These are phyloP conservation scores for Garcia nutans DNA, from an alignment of 345 rosid species.

Conservation along the genomic window DNA sequence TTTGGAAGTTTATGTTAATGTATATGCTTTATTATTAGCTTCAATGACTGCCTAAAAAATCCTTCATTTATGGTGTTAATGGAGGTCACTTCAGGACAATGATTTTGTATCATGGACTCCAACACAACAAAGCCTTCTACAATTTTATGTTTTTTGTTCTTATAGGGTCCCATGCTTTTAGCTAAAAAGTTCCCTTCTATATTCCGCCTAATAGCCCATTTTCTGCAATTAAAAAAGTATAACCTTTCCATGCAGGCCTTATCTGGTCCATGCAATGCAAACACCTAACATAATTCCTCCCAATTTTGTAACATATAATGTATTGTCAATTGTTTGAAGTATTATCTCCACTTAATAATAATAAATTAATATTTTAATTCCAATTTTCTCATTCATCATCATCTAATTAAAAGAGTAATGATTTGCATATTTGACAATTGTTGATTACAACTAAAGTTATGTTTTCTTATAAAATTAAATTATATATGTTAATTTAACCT, in stretches of 20 bases:
- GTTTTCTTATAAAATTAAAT: too few relatives aligned
- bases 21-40: too few relatives aligned
- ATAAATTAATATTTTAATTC: neutral
- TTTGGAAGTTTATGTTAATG: too few relatives aligned
- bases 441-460: too few relatives aligned
- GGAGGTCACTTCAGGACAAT: slow-evolving; percentile 13
- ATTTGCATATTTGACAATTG: too few relatives aligned
- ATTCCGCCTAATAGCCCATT: neutral
- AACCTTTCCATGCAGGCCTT: neutral
- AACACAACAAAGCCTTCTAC: slow-evolving; percentile 20
- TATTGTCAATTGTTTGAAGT: neutral
- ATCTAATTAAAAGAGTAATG: too few relatives aligned
- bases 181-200: neutral
- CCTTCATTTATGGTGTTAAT: neutral
- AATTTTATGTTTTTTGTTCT: neutral
- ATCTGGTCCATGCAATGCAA: neutral
- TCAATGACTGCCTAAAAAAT: too few relatives aligned
- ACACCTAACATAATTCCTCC: neutral
- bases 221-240: neutral
- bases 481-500: too few relatives aligned
- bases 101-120: slow-evolving; percentile 17
- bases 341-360: neutral
- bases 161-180: neutral
- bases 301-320: neutral
- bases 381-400: too few relatives aligned